Conservation (phyloP, 1,284 basidiomycete species). For the Fomitopsis schrenkii region DNA sequence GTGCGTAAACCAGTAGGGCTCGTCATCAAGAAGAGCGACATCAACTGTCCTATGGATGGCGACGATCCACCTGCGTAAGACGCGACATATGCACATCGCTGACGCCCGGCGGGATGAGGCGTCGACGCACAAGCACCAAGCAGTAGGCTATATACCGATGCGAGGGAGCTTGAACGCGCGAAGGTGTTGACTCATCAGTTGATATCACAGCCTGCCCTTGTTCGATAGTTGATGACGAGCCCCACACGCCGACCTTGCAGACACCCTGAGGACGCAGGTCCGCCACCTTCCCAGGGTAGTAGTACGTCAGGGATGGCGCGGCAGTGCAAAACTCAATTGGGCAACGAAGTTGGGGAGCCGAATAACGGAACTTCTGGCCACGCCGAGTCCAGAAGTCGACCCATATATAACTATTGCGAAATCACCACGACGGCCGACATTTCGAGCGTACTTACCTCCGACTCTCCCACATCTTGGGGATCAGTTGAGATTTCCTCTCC, state of each 20-base stretch:
- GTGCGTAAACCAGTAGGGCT: not conserved
- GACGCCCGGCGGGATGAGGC: not conserved
- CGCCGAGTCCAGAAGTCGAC: too few relatives aligned
- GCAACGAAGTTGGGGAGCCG: too few relatives aligned
- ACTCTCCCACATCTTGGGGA: too few relatives aligned
- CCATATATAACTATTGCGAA: too few relatives aligned
- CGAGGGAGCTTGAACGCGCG: not conserved
- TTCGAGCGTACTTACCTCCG: too few relatives aligned
- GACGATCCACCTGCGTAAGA: not conserved
- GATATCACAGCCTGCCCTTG: not conserved
- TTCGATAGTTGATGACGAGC: not conserved
- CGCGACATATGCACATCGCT: not conserved
- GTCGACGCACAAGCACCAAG: not conserved
- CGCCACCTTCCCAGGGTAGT: not conserved
- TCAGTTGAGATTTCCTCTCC: too few relatives aligned
- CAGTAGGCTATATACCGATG: not conserved
- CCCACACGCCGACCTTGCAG: not conserved
- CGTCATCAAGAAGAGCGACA: not conserved
- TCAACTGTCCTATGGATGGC: not conserved
- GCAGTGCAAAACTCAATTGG: too few relatives aligned
- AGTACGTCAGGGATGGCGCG: too few relatives aligned
- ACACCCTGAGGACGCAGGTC: not conserved
- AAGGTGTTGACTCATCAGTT: not conserved
- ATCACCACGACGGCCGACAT: too few relatives aligned
- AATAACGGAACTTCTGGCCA: too few relatives aligned